Evolutionary conservation across 148 eudicot genomes (phyloP).

Genomic region (Rhododendron ferrugineum): DNA sequence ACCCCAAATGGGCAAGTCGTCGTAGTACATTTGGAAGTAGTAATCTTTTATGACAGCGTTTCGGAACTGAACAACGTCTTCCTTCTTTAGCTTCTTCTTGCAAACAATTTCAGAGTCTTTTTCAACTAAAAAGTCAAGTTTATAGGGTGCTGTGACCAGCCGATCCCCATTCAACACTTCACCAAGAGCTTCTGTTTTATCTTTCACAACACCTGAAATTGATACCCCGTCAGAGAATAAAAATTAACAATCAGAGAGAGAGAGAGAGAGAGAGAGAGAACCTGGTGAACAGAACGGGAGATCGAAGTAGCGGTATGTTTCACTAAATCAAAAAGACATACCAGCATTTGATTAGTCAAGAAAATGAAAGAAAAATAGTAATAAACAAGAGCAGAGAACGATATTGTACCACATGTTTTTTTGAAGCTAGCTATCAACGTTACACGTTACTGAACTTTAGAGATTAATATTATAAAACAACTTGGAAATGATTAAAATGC

Average conservation of each 20-base stretch:
- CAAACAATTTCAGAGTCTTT: slow-evolving; percentile 56
- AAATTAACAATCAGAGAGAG: neutral
- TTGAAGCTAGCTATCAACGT: neutral
- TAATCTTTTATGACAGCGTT: slow-evolving; percentile 66
- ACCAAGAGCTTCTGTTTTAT: slow-evolving; percentile 70
- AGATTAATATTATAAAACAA: neutral
- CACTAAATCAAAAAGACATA: slow-evolving; percentile 32
- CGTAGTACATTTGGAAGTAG: slow-evolving; percentile 73
- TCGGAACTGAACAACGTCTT: slow-evolving; percentile 52
- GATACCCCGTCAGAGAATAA: slow-evolving; percentile 9
- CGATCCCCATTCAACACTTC: slow-evolving; percentile 73
- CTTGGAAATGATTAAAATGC: neutral
- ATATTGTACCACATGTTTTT: neutral
- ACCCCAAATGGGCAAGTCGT: slow-evolving; percentile 70
- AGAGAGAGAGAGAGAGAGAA: neutral
- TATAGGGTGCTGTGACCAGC: slow-evolving; percentile 58
- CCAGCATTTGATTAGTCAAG: neutral
- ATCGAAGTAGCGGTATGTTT: slow-evolving; percentile 66
- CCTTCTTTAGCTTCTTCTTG: slow-evolving; percentile 44
- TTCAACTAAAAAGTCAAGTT: slow-evolving; percentile 53
- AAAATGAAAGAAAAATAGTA: too few relatives aligned
- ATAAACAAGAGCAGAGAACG: neutral
- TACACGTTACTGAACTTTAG: neutral
- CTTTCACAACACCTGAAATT: slow-evolving; percentile 16
- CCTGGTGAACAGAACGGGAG: slow-evolving; percentile 69